Base-by-base conservation (phyloP, 2,329 filamentous ascomycete genomes). In the Pseudomassariella vexata region DNA sequence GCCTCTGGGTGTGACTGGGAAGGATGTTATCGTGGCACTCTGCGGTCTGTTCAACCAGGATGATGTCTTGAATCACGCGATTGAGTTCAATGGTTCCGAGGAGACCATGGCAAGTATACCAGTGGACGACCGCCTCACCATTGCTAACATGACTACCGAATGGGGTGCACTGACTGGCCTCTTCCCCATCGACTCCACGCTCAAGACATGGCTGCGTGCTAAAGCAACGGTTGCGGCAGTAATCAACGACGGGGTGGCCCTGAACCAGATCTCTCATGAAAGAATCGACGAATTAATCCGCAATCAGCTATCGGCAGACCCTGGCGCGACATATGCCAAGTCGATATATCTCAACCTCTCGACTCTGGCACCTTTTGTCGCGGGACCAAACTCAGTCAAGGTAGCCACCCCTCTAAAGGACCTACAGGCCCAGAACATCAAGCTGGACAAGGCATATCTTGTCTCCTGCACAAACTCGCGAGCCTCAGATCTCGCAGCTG, bases 331-430 rank as follows among this genome's bases (percentile, higher is more conserved):
- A 5, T 96, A 95, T 45, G 82, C 87, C 34, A 95, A 96, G 60
- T 65, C 80, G 24, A 69, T 95, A 0, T 88, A 84, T 54, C 65
- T 95, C 6, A 77, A 95, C 53, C 72, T 95, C 1, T 85, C 82
- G 0, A 89, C 86, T 0, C 71, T 95, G 0, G 82, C 85, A 0
- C 89, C 89, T 0, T 89, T 84, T 35, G 79, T 95, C 8, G 72
- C 88, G 0, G 89, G 90, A 0, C 90, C 90, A 1, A 95, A 95
- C 61, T 89, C 84, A 0, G 87, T 95, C 50, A 95, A 95, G 59
- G 65, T 95, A 0, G 79, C 83, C 0, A 94, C 81, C 0, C 86
- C 90, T 0, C 59, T 96, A 1, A 62, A 66, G 5, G 77, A 90
- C 19, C 73, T 96, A 1, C 82, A 82, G 46, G 53, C 72, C 0